Base-by-base conservation (phyloP, 371 early-diverging fungal species). In the Saksenaea vasiformis region DNA sequence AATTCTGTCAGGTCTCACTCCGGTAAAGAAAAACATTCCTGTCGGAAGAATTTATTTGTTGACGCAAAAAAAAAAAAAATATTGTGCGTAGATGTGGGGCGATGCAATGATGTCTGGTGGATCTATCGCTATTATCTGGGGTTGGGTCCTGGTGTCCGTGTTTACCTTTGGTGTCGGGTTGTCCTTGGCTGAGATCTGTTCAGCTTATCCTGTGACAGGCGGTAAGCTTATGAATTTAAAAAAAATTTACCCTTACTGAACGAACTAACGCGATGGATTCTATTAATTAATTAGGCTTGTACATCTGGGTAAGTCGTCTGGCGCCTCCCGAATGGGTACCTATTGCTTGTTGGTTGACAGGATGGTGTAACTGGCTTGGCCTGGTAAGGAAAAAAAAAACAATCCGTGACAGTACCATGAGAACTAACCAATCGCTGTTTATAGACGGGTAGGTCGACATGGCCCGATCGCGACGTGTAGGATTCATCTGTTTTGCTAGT, bases 111-210 rank as follows among this genome's bases (percentile, higher is more conserved):
- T 76, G 64, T 74, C 81, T 24, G 91, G 87, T 61, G 91, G 91
- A 10, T 87, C 91, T 10, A 79, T 85, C 56, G 82, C 84, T 15
- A 77, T 88, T 54, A 77, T 85, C 28, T 90, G 89, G 89, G 88
- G 88, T 36, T 90, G 90, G 90, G 54, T 88, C 31, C 51, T 86
- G 19, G 85, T 85, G 17, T 77, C 83, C n/a, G 44, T 80, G 58
- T 85, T 87, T 58, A 86, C 87, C 2, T 72, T 88, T 69, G 73
- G 77, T 60, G 80, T 89, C 8, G 90, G 83, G 14, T 65, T 89
- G 31, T 83, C 87, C 10, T 64, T 90, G 67, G 90, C 90, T 17
- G 90, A 90, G 70, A 90, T 90, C 63, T 88, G 88, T 60, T 87
- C 87, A 1, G 83, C 89, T 11, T 87, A 78, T 68, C 90, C 90